phyloP scores from a whole-genome alignment of 2,329 filamentous ascomycete species.

The Sporothrix luriei region DNA sequence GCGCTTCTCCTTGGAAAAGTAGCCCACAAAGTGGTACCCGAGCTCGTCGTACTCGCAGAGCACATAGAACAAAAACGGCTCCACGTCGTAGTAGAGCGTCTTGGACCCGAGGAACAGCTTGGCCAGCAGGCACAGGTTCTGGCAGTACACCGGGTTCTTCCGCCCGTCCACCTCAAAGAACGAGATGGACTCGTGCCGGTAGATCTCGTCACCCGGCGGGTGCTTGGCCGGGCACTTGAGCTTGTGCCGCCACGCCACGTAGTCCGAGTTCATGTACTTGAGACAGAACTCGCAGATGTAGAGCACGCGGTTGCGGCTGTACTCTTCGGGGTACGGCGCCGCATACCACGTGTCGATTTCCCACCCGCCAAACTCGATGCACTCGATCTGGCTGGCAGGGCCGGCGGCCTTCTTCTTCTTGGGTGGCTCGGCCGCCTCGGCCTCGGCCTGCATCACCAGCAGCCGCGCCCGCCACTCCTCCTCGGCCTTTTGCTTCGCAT shows the following conservation, averaged over 20 bases:
- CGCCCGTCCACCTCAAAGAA: constrained; percentile 98
- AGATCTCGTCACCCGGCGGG: constrained; percentile 96
- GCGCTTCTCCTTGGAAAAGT: constrained; percentile 98
- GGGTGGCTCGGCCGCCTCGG: constrained; percentile 60
- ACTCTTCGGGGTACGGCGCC: constrained; percentile 96
- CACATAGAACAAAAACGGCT: constrained; percentile 96
- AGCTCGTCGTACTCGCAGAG: constrained; percentile 91
- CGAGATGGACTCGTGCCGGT: constrained; percentile 84
- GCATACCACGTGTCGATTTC: constrained; percentile 99
- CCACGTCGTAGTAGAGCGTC: constrained; percentile 96
- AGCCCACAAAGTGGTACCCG: constrained; percentile 97
- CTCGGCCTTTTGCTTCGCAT: constrained; percentile 86
- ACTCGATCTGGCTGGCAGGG: constrained; percentile 94
- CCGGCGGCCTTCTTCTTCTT: constrained; percentile 76
- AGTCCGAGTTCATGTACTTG: constrained; percentile 99
- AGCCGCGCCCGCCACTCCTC: constrained; percentile 79
- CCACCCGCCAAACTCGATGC: constrained; percentile 95
- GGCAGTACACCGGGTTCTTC: constrained; percentile 97
- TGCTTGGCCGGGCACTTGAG: constrained; percentile 95
- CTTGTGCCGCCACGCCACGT: constrained; percentile 97
- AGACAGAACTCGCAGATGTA: constrained; percentile 99
- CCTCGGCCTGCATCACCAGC: constrained; percentile 65
- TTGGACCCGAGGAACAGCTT: constrained; percentile 99
- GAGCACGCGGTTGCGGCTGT: constrained; percentile 92
- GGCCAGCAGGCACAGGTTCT: constrained; percentile 91